These are phyloP conservation scores for Scutellaria barbata DNA, from an alignment of 257 asterid genomes.

Conservation along the genomic window DNA sequence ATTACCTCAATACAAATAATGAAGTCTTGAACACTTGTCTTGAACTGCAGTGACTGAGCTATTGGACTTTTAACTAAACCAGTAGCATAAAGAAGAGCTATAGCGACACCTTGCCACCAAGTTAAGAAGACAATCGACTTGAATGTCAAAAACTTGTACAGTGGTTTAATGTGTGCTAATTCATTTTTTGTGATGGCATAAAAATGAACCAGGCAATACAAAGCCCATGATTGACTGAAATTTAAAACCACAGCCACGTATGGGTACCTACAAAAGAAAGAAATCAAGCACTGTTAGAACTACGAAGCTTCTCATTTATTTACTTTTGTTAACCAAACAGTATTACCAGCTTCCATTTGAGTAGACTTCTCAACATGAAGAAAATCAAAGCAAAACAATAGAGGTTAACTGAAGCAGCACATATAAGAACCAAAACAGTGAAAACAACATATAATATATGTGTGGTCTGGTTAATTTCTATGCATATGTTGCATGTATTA, in stretches of 20 bases:
- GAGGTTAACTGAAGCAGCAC: conserved; percentile 16
- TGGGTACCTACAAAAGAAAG: conserved; percentile 73
- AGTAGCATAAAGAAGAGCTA: conserved; percentile 77
- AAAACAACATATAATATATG: conserved; percentile 17
- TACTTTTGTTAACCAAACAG: conserved; percentile 2
- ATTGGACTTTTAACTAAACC: conserved; percentile 85
- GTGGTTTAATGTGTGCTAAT: conserved; percentile 90
- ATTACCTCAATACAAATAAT: conserved; percentile 98
- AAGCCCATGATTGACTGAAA: conserved; percentile 99
- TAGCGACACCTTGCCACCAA: conserved; percentile 99
- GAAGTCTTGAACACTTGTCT: conserved; percentile 89
- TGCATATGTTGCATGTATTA: conserved; percentile 19
- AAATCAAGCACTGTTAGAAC: conserved; percentile 34
- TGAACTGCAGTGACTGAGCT: conserved; percentile 85
- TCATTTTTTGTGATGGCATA: conserved; percentile 85
- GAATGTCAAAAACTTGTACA: conserved; percentile 90
- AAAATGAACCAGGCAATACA: conserved; percentile 94
- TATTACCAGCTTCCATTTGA: conserved; percentile 27
- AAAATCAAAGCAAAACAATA: not conserved
- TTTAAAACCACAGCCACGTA: conserved; percentile 92
- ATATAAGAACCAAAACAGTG: conserved; percentile 13
- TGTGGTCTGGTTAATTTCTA: conserved; percentile 7
- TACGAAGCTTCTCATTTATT: conserved; percentile 26
- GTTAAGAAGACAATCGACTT: conserved; percentile 98
- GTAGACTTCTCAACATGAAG: conserved; percentile 1